These are phyloP conservation scores for Xylaria grammica DNA, from an alignment of 495 filamentous ascomycete species.

Conservation along the genomic window DNA sequence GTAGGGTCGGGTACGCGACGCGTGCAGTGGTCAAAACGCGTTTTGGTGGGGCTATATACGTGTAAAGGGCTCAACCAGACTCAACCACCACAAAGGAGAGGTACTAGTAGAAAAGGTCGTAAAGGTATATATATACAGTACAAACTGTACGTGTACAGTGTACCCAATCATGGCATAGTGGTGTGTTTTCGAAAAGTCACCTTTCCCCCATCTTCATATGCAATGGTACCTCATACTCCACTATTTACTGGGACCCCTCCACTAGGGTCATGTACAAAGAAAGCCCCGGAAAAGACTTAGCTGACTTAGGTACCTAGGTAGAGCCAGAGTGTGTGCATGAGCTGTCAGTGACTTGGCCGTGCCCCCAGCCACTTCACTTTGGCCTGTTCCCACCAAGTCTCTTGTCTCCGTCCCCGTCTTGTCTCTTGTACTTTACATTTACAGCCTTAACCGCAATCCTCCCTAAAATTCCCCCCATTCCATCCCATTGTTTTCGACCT, in stretches of 20 bases:
- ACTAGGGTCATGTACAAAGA: too few relatives aligned
- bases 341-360: constrained; percentile 26
- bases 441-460: constrained; percentile 15
- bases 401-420: neutral
- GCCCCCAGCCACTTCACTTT: constrained; percentile 28
- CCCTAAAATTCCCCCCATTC: constrained; percentile 21
- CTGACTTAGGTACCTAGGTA: too few relatives aligned
- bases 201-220: neutral
- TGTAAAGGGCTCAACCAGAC: too few relatives aligned
- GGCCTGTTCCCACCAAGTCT: constrained; percentile 17
- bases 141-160: too few relatives aligned
- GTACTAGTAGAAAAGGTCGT: too few relatives aligned
- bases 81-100: too few relatives aligned
- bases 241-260: neutral
- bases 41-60: neutral
- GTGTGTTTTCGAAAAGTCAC: too few relatives aligned
- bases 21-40: neutral
- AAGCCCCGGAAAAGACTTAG: neutral
- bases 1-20: constrained; percentile 9
- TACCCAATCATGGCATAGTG: too few relatives aligned
- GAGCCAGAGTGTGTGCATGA: constrained; percentile 7
- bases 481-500: constrained; percentile 14
- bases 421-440: too few relatives aligned
- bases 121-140: too few relatives aligned
- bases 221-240: neutral